These are phyloP conservation scores for Colletotrichum costaricense DNA, from an alignment of 2,329 filamentous ascomycete species.

Conservation along the genomic window DNA sequence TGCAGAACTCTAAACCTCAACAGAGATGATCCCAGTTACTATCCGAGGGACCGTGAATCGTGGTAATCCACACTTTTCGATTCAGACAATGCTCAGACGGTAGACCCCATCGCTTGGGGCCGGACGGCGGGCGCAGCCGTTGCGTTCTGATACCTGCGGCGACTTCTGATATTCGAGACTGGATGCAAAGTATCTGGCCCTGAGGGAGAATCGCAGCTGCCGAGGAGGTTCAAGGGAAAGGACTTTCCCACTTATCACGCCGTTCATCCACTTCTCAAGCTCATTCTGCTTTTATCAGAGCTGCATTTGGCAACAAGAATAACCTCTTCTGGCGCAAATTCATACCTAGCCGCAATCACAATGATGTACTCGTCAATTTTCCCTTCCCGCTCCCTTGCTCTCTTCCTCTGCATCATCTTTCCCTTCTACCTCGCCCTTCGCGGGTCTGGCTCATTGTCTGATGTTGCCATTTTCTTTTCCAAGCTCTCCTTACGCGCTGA, in stretches of 20 bases:
- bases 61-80: neutral
- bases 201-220: too few species aligned
- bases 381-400: neutral
- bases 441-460: neutral
- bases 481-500: neutral
- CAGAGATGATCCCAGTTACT: too few species aligned
- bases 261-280: neutral
- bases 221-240: neutral
- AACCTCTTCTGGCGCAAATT: neutral
- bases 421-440: neutral
- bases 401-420: neutral
- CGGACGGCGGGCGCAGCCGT: neutral
- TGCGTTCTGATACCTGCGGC: neutral
- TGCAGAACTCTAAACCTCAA: neutral
- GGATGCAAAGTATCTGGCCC: too few species aligned
- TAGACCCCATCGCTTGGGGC: neutral
- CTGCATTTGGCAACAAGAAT: neutral
- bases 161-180: neutral
- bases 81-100: neutral
- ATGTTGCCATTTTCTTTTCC: neutral
- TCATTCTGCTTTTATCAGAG: neutral
- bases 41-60: neutral
- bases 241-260: neutral
- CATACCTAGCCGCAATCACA: neutral
- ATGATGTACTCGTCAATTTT: neutral